Percentiles rank a stretch among this genome's conserved stretches.
Conservation (phyloP, 2,329 filamentous ascomycete genomes). For the Sporothrix euskadiensis region DNA sequence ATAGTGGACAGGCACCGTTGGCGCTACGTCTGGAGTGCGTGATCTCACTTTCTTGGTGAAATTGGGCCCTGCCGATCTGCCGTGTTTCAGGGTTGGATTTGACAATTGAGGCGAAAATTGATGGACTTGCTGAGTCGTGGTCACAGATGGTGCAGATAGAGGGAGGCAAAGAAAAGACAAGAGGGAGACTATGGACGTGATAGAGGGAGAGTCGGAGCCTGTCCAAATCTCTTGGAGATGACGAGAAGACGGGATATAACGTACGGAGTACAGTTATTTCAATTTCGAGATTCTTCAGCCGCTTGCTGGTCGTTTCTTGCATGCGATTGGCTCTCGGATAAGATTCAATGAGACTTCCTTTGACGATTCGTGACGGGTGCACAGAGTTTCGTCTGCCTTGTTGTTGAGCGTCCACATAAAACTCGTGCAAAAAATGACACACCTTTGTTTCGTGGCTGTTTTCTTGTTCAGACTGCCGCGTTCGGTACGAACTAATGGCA, state of each 20-base stretch:
- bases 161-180: not conserved
- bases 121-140: not conserved
- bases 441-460: not conserved
- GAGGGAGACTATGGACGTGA: not conserved
- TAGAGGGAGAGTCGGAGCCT: not conserved
- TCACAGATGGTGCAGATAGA: not conserved
- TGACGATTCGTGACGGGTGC: not conserved
- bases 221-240: not conserved
- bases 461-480: not conserved
- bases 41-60: constrained; percentile 6
- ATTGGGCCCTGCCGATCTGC: constrained; percentile 28
- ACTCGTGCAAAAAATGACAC: not conserved
- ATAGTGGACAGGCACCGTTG: not conserved
- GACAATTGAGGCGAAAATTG: not conserved
- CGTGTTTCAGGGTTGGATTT: constrained; percentile 26
- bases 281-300: constrained; percentile 6
- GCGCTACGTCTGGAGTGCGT: constrained; percentile 4
- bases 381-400: not conserved
- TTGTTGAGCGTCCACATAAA: not conserved
- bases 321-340: constrained; percentile 16
- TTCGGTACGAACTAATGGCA: constrained; percentile 4
- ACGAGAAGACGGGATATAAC: not conserved
- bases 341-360: not conserved
- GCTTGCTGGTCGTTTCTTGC: not conserved
- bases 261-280: too few relatives aligned